Percentiles rank a stretch among this genome's conserved stretches.
These are phyloP conservation scores for Ogataea salicorniae DNA, from an alignment of 805 yeast species.

Conservation along the genomic window DNA sequence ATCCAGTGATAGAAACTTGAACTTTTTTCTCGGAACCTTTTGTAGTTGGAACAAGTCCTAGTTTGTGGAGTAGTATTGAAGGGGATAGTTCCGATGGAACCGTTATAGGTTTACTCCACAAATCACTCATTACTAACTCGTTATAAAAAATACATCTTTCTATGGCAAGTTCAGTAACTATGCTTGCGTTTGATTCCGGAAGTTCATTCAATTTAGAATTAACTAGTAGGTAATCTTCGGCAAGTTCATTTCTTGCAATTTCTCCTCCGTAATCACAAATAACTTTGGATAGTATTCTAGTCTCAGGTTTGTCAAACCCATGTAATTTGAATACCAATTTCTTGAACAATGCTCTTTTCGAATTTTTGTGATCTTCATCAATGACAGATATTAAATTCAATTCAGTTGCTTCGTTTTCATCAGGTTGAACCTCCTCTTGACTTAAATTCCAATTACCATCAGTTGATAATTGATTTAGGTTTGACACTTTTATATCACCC, in stretches of 20 bases:
- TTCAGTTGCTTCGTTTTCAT: not conserved
- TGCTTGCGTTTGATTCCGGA: not conserved
- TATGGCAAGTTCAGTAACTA: constrained; percentile 27
- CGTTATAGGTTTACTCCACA: constrained; percentile 23
- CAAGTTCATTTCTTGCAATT: not conserved
- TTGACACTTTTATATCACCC: constrained; percentile 14
- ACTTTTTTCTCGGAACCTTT: constrained; percentile 1
- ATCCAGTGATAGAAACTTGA: constrained; percentile 26
- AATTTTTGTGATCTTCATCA: not conserved
- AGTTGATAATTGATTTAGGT: constrained; percentile 3
- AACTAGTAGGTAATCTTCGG: constrained; percentile 13
- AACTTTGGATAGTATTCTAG: constrained; percentile 18
- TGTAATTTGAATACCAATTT: constrained; percentile 13
- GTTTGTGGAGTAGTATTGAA: not conserved
- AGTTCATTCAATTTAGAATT: constrained; percentile 10
- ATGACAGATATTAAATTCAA: not conserved
- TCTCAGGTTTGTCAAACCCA: constrained; percentile 18
- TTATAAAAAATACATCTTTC: constrained; percentile 26
- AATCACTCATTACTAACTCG: constrained; percentile 12
- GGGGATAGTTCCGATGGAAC: constrained; percentile 1
- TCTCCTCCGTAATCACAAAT: constrained; percentile 23
- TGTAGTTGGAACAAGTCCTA: not conserved
- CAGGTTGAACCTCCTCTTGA: not conserved
- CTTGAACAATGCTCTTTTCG: constrained; percentile 11
- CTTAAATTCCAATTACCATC: constrained; percentile 6